A percentile compares a stretch with the other conserved stretches of the same genome.
These are phyloP conservation scores for Corylus heterophylla DNA, from an alignment of 306 rosid genomes.

Conservation along the genomic window DNA sequence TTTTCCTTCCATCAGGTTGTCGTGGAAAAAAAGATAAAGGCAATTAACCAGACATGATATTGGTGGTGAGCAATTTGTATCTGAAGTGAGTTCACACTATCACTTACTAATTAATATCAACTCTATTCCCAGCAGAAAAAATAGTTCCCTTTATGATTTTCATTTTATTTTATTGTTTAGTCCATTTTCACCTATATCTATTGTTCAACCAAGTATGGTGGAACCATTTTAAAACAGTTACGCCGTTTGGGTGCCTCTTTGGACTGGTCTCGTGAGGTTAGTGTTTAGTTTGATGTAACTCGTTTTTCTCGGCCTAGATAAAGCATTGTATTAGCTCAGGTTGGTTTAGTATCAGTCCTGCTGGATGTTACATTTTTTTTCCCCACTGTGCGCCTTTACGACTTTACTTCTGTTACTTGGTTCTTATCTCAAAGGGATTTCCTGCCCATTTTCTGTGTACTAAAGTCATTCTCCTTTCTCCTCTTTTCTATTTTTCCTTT, in stretches of 20 bases:
- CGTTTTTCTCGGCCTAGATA: too few relatives aligned
- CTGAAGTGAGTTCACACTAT: constrained; percentile 61
- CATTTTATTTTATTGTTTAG: not conserved
- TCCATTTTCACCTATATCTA: constrained; percentile 12
- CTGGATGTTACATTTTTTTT: not conserved
- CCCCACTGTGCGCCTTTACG: not conserved
- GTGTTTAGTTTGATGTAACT: too few relatives aligned
- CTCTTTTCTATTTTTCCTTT: not conserved
- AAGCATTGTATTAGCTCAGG: not conserved
- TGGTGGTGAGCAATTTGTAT: constrained; percentile 74
- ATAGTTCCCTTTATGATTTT: not conserved
- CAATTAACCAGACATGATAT: constrained; percentile 75
- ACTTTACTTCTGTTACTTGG: not conserved
- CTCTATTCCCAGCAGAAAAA: not conserved
- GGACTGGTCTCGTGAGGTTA: constrained; percentile 98
- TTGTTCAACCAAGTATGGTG: constrained; percentile 54
- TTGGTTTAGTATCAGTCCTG: not conserved
- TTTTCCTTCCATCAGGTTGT: constrained; percentile 59
- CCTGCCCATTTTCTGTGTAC: not conserved
- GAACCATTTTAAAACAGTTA: constrained; percentile 77
- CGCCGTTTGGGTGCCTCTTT: constrained; percentile 91
- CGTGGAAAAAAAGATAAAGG: constrained; percentile 89
- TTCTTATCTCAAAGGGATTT: not conserved
- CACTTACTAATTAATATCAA: not conserved
- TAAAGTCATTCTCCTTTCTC: not conserved